Percentiles rank a stretch among this genome's conserved stretches.
Conservation (phyloP, 2,329 filamentous ascomycete genomes). For the Calonectria ilicicola region DNA sequence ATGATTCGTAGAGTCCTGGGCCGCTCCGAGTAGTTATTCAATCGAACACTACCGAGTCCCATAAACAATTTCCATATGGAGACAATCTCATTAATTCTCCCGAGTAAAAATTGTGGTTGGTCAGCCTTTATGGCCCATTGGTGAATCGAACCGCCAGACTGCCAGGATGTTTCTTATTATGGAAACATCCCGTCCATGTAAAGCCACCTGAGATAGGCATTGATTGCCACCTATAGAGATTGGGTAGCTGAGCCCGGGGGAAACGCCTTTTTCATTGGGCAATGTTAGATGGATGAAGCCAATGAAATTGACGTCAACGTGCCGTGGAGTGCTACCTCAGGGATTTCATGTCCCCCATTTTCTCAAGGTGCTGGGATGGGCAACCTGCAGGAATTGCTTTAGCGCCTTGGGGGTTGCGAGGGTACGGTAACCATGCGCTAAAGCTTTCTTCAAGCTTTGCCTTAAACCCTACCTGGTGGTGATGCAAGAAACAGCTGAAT, state of each 20-base stretch:
- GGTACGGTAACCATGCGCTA: not conserved
- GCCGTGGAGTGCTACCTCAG: not conserved
- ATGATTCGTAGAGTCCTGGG: not conserved
- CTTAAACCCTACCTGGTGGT: not conserved
- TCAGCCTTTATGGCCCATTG: not conserved
- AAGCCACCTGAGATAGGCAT: not conserved
- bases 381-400: not conserved
- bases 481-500: constrained; percentile 14
- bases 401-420: not conserved
- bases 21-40: not conserved
- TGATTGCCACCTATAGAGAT: not conserved
- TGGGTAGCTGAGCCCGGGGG: not conserved
- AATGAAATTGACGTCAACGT: not conserved
- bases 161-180: not conserved
- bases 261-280: not conserved
- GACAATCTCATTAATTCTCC: not conserved
- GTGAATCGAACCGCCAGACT: not conserved
- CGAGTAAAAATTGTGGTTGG: not conserved
- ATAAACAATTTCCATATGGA: not conserved
- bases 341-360: not conserved
- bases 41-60: not conserved
- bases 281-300: not conserved
- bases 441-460: not conserved
- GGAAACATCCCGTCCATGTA: not conserved
- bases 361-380: not conserved